A percentile compares a stretch with the other conserved stretches of the same genome.
These are phyloP conservation scores for Acanthamoeba triangularis DNA, from an alignment of 208 protist genomes.

Conservation along the genomic window DNA sequence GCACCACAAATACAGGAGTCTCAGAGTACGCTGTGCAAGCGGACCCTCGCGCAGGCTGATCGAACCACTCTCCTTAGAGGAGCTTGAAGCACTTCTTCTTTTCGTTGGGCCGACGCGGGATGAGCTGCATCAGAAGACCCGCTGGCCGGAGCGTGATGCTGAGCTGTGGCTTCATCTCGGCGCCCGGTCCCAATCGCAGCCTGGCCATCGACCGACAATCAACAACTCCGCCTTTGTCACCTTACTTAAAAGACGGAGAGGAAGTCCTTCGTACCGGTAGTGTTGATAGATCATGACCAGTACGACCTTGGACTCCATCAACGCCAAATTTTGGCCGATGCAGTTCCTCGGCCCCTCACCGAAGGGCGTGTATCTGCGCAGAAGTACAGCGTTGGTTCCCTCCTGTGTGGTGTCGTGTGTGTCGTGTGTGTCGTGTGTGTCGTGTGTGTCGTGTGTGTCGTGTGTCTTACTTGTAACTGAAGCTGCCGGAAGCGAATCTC, in stretches of 20 bases:
- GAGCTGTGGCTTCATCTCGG: conserved; percentile 35
- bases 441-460: too few species aligned
- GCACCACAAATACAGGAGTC: too few species aligned
- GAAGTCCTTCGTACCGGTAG: conserved; percentile 41
- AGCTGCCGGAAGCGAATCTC: conserved; percentile 22
- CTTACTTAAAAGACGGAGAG: not conserved
- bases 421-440: not conserved
- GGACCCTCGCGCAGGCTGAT: too few species aligned
- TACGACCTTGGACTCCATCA: conserved; percentile 71
- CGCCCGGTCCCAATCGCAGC: not conserved
- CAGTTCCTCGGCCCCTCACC: conserved; percentile 60
- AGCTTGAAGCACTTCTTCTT: conserved; percentile 38
- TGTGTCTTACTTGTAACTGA: not conserved
- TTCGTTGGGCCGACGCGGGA: conserved; percentile 15
- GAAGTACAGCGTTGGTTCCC: not conserved
- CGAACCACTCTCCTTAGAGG: not conserved
- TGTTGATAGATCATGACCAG: conserved; percentile 42
- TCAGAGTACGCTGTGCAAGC: too few species aligned
- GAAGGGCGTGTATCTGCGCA: conserved; percentile 1
- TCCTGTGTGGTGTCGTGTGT: too few species aligned
- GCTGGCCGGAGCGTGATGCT: conserved; percentile 63
- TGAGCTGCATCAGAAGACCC: conserved; percentile 27
- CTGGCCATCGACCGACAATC: not conserved
- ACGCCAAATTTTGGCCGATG: conserved; percentile 56
- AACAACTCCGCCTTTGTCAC: not conserved